phyloP scores from a whole-genome alignment of 805 yeast species.

The Candida peoriensis region DNA sequence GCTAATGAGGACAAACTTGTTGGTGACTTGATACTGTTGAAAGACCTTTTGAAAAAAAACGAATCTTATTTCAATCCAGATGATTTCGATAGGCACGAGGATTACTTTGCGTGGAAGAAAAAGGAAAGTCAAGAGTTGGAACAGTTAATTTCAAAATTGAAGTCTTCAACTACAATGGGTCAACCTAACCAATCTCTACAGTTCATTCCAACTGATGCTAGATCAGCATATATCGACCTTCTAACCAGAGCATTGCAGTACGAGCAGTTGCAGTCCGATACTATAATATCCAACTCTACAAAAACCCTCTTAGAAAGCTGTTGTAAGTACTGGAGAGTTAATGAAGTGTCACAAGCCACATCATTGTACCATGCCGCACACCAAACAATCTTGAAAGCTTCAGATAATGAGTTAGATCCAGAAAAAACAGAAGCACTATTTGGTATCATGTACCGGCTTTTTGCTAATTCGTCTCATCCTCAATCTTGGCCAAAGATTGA shows the following conservation, averaged over 20 bases:
- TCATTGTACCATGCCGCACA: conserved; percentile 47
- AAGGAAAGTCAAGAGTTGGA: conserved; percentile 29
- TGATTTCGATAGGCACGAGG: conserved; percentile 32
- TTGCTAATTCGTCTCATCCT: conserved; percentile 22
- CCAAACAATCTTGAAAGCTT: conserved; percentile 25
- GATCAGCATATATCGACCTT: conserved; percentile 36
- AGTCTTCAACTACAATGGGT: neutral
- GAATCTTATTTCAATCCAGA: conserved; percentile 26
- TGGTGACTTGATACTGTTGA: conserved; percentile 23
- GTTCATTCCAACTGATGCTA: conserved; percentile 38
- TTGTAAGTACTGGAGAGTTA: conserved; percentile 56
- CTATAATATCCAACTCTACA: conserved; percentile 37
- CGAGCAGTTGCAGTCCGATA: conserved; percentile 24
- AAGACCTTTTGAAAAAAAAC: conserved; percentile 17
- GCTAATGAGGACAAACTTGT: conserved; percentile 32
- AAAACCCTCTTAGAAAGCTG: conserved; percentile 39
- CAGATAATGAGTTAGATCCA: conserved; percentile 26
- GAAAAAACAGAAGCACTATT: conserved; percentile 30
- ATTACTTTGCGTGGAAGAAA: conserved; percentile 38
- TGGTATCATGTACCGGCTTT: conserved; percentile 24
- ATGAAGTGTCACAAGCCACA: conserved; percentile 42
- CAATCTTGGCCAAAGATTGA: conserved; percentile 39
- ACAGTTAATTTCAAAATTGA: conserved; percentile 20
- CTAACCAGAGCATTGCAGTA: conserved; percentile 37
- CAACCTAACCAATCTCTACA: neutral